Evolutionary conservation across 1,284 basidiomycete species (phyloP).

Genomic region (Entoloma clypeatum): DNA sequence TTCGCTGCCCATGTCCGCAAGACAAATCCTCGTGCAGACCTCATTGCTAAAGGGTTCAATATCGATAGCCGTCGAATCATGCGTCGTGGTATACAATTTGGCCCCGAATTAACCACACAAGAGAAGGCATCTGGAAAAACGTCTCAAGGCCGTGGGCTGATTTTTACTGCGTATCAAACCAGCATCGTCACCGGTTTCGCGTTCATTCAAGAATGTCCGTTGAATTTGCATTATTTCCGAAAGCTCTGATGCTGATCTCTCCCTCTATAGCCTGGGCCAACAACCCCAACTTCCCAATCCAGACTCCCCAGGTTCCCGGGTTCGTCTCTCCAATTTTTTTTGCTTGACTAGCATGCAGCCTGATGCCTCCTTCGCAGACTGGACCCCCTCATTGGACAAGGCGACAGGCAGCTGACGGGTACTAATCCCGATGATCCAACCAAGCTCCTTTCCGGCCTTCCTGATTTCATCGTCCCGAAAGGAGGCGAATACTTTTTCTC

Average conservation of each 20-base stretch:
- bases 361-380: constrained; percentile 25
- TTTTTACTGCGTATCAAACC: constrained; percentile 49
- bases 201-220: constrained; percentile 40
- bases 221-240: neutral
- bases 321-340: constrained; percentile 15
- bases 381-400: constrained; percentile 49
- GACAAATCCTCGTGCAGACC: constrained; percentile 49
- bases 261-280: constrained; percentile 29
- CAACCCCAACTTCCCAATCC: constrained; percentile 26
- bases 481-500: constrained; percentile 44
- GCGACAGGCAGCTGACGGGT: constrained; percentile 30
- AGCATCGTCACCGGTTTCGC: constrained; percentile 44
- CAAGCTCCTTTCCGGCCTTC: constrained; percentile 25
- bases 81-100: constrained; percentile 46
- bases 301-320: constrained; percentile 26
- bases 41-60: constrained; percentile 20
- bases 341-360: too few relatives aligned
- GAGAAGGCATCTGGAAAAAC: constrained; percentile 37
- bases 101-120: constrained; percentile 38
- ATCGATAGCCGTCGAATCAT: constrained; percentile 35
- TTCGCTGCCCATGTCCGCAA: constrained; percentile 56
- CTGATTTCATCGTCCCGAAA: constrained; percentile 34
- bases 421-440: constrained; percentile 17
- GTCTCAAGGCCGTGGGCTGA: constrained; percentile 41
- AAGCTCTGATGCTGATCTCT: neutral